These are phyloP conservation scores for Rhipidocladum racemiflorum DNA, from an alignment of 176 grass and related monocot species.

Conservation along the genomic window DNA sequence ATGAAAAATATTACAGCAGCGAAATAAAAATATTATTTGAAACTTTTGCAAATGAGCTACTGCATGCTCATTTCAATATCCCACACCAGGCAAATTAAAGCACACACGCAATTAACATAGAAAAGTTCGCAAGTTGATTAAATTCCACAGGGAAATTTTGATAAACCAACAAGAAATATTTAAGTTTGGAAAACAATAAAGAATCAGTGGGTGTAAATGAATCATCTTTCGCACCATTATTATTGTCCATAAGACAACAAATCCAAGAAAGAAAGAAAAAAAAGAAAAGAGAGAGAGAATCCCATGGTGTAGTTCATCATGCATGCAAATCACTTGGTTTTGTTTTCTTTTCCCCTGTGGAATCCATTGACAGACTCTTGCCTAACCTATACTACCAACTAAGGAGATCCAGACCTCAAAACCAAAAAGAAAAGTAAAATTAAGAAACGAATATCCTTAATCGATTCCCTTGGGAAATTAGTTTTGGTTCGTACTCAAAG, in stretches of 20 bases:
- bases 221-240: neutral
- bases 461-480: neutral
- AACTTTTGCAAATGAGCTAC: neutral
- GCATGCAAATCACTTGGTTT: conserved; percentile 19
- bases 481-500: neutral
- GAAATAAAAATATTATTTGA: neutral
- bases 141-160: neutral
- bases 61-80: neutral
- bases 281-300: neutral
- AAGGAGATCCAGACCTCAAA: neutral
- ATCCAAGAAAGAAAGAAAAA: neutral
- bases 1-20: neutral
- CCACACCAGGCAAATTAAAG: neutral
- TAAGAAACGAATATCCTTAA: neutral
- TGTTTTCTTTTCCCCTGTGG: neutral
- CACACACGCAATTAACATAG: neutral
- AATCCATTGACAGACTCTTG: neutral
- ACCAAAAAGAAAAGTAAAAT: neutral
- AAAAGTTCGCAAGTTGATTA: neutral
- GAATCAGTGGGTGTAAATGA: neutral
- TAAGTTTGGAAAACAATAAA: neutral
- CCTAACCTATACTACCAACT: neutral
- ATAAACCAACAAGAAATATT: neutral
- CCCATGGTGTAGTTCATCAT: conserved; percentile 12
- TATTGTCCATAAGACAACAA: neutral